A percentile compares a stretch with the other conserved stretches of the same genome.
Conservation (phyloP, 345 rosid genomes). For the Populus euphratica region DNA sequence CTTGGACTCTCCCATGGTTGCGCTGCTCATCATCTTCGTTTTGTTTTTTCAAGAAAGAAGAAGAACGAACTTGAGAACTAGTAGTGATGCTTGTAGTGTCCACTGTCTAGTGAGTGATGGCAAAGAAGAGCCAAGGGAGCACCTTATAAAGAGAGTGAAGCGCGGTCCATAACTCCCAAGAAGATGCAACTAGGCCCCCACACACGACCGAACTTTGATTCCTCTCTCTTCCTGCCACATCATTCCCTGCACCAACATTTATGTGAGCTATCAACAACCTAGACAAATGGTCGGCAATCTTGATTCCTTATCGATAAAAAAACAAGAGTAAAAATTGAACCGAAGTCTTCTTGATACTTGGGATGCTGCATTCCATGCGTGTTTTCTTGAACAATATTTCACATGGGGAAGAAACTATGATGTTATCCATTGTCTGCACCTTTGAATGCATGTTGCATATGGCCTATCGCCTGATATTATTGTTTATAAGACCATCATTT, state of each 20-base stretch:
- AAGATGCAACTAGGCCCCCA: conserved; percentile 3
- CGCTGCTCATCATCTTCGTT: conserved; percentile 23
- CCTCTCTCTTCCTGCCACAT: conserved; percentile 18
- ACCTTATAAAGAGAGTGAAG: conserved; percentile 16
- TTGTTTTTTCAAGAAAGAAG: not conserved
- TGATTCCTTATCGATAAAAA: not conserved
- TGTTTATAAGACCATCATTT: not conserved
- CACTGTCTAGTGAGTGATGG: not conserved
- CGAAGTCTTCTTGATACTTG: not conserved
- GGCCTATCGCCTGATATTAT: not conserved
- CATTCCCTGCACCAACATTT: conserved; percentile 26
- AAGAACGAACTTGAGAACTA: not conserved
- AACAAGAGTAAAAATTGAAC: not conserved
- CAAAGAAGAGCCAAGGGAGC: conserved; percentile 1
- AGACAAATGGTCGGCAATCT: conserved; percentile 42
- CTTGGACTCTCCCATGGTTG: conserved; percentile 38
- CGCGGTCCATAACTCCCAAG: conserved; percentile 22
- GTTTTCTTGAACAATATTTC: conserved; percentile 4
- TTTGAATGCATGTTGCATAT: conserved; percentile 3
- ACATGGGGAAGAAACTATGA: not conserved
- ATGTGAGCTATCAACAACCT: conserved; percentile 26
- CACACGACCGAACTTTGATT: not conserved
- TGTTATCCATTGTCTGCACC: conserved; percentile 17
- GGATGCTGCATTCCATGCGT: not conserved
- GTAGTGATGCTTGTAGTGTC: not conserved